Conservation (phyloP, 2,329 filamentous ascomycete species). For the Sporothrix phasma region DNA sequence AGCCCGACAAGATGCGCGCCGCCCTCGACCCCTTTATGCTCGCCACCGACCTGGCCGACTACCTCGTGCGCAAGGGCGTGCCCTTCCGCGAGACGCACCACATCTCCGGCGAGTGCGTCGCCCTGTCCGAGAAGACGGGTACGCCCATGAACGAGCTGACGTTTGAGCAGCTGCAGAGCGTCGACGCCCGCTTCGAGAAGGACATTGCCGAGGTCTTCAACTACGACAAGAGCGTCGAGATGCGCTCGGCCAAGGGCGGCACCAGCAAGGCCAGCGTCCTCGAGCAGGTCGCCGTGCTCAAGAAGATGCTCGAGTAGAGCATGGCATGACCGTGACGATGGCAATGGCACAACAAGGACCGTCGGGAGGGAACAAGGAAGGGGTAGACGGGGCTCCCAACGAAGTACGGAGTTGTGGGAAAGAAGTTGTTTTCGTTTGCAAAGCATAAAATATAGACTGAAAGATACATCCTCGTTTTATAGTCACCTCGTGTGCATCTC, state of each 20-base stretch:
- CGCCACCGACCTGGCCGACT: conserved; percentile 60
- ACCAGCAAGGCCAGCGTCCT: conserved; percentile 50
- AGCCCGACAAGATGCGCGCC: conserved; percentile 66
- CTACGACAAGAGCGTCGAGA: conserved; percentile 76
- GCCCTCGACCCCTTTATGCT: conserved; percentile 78
- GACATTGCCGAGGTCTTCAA: conserved; percentile 65
- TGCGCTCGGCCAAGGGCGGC: conserved; percentile 64
- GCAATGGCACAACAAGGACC: not conserved
- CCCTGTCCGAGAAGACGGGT: conserved; percentile 56
- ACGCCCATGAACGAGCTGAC: conserved; percentile 63
- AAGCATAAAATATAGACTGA: too few species aligned
- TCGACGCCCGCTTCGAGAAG: conserved; percentile 60
- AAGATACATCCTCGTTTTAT: too few species aligned
- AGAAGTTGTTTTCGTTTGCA: too few species aligned
- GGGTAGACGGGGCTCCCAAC: too few species aligned
- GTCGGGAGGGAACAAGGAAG: not conserved
- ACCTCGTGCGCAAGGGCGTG: conserved; percentile 58
- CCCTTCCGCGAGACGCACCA: conserved; percentile 80
- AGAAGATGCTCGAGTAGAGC: conserved; percentile 14
- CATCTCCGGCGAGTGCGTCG: conserved; percentile 65
- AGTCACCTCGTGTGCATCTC: too few species aligned
- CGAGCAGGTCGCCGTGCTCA: conserved; percentile 21
- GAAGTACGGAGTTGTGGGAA: too few species aligned
- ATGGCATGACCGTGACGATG: not conserved
- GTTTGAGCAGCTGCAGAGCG: conserved; percentile 53